phyloP scores from a whole-genome alignment of 129 eudicot genomes.

The Lactuca saligna region DNA sequence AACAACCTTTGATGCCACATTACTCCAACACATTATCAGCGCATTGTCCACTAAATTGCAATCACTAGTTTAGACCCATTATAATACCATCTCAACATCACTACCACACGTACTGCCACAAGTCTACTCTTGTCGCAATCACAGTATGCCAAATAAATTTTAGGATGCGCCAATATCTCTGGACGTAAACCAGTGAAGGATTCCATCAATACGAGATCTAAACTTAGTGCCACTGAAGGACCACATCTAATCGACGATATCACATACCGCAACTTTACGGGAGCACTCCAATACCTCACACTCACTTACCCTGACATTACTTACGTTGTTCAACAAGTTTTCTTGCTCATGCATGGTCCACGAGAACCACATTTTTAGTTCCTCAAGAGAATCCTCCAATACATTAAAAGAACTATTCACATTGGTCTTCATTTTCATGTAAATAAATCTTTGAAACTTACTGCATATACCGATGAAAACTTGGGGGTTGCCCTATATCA shows the following conservation, averaged over 20 bases:
- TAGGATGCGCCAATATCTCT: neutral
- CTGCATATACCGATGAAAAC: neutral
- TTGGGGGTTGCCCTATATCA: neutral
- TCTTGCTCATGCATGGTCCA: neutral
- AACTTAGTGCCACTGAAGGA: neutral
- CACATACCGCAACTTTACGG: no score
- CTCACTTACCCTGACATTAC: neutral
- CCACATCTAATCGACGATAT: neutral
- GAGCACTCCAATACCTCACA: neutral
- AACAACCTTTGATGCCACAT: no score
- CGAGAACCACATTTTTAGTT: neutral
- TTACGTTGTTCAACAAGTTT: neutral
- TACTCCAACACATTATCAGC: no score
- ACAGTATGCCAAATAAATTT: neutral
- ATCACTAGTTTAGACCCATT: no score
- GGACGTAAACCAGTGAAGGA: neutral
- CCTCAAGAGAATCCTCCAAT: neutral
- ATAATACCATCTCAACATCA: neutral
- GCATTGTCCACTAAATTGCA: no score
- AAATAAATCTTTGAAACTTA: neutral
- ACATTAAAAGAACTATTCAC: neutral
- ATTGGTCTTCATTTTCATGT: neutral
- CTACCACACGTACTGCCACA: neutral
- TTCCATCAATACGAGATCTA: neutral
- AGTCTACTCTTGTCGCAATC: neutral